Evolutionary conservation across 495 filamentous ascomycete species (phyloP).

Genomic region (Friedmanniomyces endolithicus): DNA sequence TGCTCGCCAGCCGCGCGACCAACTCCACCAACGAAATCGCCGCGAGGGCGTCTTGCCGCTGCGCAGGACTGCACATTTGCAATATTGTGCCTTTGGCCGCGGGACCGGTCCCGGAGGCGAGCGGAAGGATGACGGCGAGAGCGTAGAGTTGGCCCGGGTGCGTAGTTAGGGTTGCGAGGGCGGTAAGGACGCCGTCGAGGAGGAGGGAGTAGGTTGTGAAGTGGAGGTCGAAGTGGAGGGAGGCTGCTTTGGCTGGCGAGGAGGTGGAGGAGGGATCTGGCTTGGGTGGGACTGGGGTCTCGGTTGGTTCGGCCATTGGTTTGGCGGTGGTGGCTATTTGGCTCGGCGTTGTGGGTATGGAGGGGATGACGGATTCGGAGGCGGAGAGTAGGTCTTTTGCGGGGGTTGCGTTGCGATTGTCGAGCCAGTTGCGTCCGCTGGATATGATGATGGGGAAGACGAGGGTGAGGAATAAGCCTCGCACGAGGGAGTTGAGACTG

Average conservation of each 20-base stretch:
- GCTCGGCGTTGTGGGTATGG: conserved; percentile 14
- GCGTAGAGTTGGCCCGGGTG: conserved; percentile 45
- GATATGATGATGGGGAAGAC: conserved; percentile 44
- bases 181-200: conserved; percentile 40
- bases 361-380: conserved; percentile 2
- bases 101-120: conserved; percentile 43
- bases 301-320: conserved; percentile 27
- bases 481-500: conserved; percentile 40
- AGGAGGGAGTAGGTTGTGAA: conserved; percentile 43
- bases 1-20: conserved; percentile 38
- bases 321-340: conserved; percentile 6
- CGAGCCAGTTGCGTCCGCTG: conserved; percentile 36
- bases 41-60: conserved; percentile 42
- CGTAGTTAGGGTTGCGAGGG: conserved; percentile 37
- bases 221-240: conserved; percentile 41
- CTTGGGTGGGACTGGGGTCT: conserved; percentile 31
- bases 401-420: conserved; percentile 10
- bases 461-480: conserved; percentile 42
- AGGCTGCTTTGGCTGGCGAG: conserved; percentile 21
- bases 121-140: conserved; percentile 36
- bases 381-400: background rate
- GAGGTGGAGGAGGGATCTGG: too few species aligned
- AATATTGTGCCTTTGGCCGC: conserved; percentile 48
- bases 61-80: conserved; percentile 37
- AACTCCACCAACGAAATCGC: conserved; percentile 46